Base-by-base conservation (phyloP, 768 basidiomycete species). In the Leucocoprinus sp. region DNA sequence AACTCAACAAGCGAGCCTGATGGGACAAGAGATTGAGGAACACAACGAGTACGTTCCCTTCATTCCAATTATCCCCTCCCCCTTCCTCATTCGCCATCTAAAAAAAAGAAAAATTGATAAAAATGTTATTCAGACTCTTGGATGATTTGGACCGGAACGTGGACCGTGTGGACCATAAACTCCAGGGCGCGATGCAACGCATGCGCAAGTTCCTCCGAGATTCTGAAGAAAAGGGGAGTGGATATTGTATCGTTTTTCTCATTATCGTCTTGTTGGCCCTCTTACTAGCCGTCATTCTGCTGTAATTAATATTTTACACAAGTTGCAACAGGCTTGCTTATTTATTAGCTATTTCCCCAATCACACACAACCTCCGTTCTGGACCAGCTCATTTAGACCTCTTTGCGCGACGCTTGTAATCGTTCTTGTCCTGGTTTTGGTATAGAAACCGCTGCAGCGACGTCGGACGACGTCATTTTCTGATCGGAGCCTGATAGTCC, bases 11-110 rank as follows among this genome's bases (percentile, higher is more conserved):
- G 96, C 96, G 0, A 86, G 84, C 8, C 68, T 97, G 24, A 99
- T 99, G 80, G 95, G 95, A 0, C 80, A 79, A 47, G 96, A 99
- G 59, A 88, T 98, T 40, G 69, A 61, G 7, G 91, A 93, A 58
- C 96, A 99, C 56, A 88, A 84, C 54, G 89, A 90, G 95, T 95
- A 51, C 51, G 61, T 62, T n/a, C n/a, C n/a, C n/a, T n/a, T n/a
- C n/a, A n/a, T n/a, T n/a, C n/a, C n/a, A n/a, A n/a, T n/a, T n/a
- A n/a, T n/a, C n/a, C n/a, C n/a, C n/a, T n/a, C n/a, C n/a, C n/a
- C n/a, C n/a, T n/a, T 37, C 24, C 15, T 23, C 9, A 37, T 26
- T 8, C 5, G 15, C 11, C 8, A 14, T 26, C 18, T 9, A 27
- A 45, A 42, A 17, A 42, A 31, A 11, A 23, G 19, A 42, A 5